Evolutionary conservation across 192 early-diverging fungal species (phyloP).

Genomic region (Endogone sp.): DNA sequence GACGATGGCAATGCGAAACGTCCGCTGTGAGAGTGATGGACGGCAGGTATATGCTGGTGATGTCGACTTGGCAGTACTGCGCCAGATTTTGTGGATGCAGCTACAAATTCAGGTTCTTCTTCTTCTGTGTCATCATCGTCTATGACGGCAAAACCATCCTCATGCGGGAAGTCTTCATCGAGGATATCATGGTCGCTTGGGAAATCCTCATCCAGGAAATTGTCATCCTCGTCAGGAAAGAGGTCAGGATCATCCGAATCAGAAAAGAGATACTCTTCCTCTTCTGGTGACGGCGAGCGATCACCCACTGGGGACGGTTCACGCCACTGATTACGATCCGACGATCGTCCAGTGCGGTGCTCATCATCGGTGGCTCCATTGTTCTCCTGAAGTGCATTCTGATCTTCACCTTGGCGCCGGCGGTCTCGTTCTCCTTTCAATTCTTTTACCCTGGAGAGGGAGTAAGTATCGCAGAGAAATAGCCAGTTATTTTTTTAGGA

Average conservation of each 20-base stretch:
- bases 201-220: conserved; percentile 27
- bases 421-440: conserved; percentile 39
- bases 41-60: neutral
- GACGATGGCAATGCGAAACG: neutral
- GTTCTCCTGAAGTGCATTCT: neutral
- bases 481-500: too few relatives aligned
- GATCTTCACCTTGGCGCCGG: conserved; percentile 13
- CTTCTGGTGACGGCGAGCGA: neutral
- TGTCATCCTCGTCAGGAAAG: neutral
- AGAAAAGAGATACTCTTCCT: conserved; percentile 14
- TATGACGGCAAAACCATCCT: conserved; percentile 9
- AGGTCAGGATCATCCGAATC: conserved; percentile 22
- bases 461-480: neutral
- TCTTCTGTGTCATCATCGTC: conserved; percentile 4
- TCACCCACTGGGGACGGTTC: conserved; percentile 7
- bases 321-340: conserved; percentile 1
- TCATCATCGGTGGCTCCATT: neutral
- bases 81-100: neutral
- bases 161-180: conserved; percentile 35
- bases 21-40: neutral
- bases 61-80: neutral
- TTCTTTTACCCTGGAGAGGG: conserved; percentile 32
- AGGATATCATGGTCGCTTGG: conserved; percentile 31
- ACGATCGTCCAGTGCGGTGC: conserved; percentile 1
- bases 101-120: neutral